Base-by-base conservation (phyloP, 2,329 filamentous ascomycete species). In the Penicillium nordicum region DNA sequence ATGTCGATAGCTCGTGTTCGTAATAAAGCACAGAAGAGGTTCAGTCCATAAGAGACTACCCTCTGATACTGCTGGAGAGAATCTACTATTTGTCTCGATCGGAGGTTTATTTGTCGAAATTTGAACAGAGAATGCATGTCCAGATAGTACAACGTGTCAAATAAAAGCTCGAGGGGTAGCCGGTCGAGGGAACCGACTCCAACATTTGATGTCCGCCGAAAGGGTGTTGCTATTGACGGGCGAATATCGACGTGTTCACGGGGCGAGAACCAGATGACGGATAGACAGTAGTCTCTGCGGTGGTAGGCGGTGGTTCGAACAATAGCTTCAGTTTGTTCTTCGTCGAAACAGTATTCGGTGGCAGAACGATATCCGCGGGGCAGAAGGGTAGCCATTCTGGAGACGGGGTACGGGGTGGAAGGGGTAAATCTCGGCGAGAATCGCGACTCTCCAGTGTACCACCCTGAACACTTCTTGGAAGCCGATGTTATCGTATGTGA, bases 231-330 rank as follows among this genome's bases (percentile, higher is more conserved):
- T 42, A 58, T 52, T 55, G 37, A 58, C 30, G 23, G 42, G 41
- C 27, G 51, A 45, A 51, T 55, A 18, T 52, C 47, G 7, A 37
- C 16, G 25, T 58, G 47, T 58, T 58, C 56, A 5, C 30, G 42
- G 23, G 14, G 46, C 29, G 56, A 40, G 56, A n/a, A 58, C 56
- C 52, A 55, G 27, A 52, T 55, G 11, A 51, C 56, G 32, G 56
- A 51, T 9, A 55, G 43, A 34, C 37, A 36, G 32, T 45, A 56
- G 47, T 52, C 56, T 58, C 16, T 58, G 32, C 60, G 57, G 40
- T 62, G 59, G 44, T 64, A 66, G 40, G 59, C 56, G 30, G 54
- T 63, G 27, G 62, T 62, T 51, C 61, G 56, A 56, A 63, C 53
- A 58, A 66, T 63, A 6, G 52, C 57, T 21, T 59, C 62, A 29